Evolutionary conservation across 225 moss, liverwort and hornwort genomes (phyloP), one percentile per base, ranked within the genome.

Genomic region (Polytrichum commune): DNA sequence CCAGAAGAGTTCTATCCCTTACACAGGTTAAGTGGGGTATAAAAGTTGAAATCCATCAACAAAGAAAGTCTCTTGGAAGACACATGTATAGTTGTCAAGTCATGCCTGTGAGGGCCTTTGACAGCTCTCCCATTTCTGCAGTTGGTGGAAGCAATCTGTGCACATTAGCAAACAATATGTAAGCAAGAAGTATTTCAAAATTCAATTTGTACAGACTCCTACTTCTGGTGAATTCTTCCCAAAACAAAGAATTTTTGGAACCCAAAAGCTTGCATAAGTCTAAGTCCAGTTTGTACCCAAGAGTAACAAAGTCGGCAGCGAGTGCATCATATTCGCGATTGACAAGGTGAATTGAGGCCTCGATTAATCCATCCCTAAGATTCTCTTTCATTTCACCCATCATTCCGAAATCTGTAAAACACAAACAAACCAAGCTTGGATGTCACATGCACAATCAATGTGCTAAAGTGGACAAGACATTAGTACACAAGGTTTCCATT

Each of bases 361-460:
- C 93, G 62, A 94, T 84, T 66, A 97, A 66, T 64, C 92, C 97
- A 77, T 97, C 86, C 74, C 97, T 81, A 27, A 90, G 77, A 68
- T 92, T 84, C 80, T 91, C 86, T 75, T 85, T 85, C 74, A 97
- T 92, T 87, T 97, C 94, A 73, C 97, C 97, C 97, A 97, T 97
- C 97, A 97, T 97, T 78, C 97, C 97, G 82, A 97, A 97, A 81
- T 97, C 97, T 96, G 87, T 67, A 46, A 46, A 46, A 46, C 46
- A 72, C 65, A 73, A 27, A 67, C 46, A 27, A 63, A 72, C n/a
- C 53, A 57, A 23, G 58, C 1, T 57, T 22, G 20, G 2, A 57
- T 22, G 58, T 24, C 5, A 57, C 20, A 58, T 24, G 58, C 22
- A 58, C 58, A 58, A 58, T 58, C 58, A 20, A 58, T 22, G 1